Conservation (phyloP, 441 rosid species). For the Codiaeum variegatum region DNA sequence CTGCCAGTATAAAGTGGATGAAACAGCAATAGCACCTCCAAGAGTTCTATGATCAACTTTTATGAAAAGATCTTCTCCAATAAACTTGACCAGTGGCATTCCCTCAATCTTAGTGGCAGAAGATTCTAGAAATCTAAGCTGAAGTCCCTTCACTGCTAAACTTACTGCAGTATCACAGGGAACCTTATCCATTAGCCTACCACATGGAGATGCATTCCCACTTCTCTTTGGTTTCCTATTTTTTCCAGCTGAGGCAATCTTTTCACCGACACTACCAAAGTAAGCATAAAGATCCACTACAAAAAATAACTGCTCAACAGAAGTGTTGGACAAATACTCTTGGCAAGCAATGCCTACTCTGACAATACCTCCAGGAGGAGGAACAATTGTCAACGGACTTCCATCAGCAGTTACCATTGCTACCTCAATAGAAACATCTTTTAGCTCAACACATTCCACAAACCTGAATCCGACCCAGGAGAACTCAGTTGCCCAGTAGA, state of each 20-base stretch:
- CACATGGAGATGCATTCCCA: conserved; percentile 35
- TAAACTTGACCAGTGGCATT: conserved; percentile 83
- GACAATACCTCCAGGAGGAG: conserved; percentile 96
- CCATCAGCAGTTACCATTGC: conserved; percentile 97
- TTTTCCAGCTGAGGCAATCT: conserved; percentile 62
- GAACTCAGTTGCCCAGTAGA: conserved; percentile 34
- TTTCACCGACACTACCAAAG: conserved; percentile 76
- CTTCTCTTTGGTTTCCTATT: conserved; percentile 41
- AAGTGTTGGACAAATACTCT: conserved; percentile 79
- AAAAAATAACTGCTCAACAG: conserved; percentile 92
- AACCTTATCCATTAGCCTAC: conserved; percentile 78
- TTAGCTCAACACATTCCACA: conserved; percentile 84
- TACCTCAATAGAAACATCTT: conserved; percentile 62
- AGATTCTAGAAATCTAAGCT: conserved; percentile 81
- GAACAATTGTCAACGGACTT: conserved; percentile 64
- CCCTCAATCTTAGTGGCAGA: conserved; percentile 52
- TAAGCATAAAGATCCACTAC: conserved; percentile 83
- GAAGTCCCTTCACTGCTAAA: conserved; percentile 64
- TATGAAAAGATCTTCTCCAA: conserved; percentile 66
- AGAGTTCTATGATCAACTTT: conserved; percentile 94
- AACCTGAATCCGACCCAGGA: conserved; percentile 37
- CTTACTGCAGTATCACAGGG: conserved; percentile 93
- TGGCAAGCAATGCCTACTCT: conserved; percentile 85
- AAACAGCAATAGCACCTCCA: conserved; percentile 93
- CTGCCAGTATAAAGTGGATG: conserved; percentile 75